These are phyloP conservation scores for Podaxis sp. DNA, from an alignment of 768 basidiomycete species.

Conservation along the genomic window DNA sequence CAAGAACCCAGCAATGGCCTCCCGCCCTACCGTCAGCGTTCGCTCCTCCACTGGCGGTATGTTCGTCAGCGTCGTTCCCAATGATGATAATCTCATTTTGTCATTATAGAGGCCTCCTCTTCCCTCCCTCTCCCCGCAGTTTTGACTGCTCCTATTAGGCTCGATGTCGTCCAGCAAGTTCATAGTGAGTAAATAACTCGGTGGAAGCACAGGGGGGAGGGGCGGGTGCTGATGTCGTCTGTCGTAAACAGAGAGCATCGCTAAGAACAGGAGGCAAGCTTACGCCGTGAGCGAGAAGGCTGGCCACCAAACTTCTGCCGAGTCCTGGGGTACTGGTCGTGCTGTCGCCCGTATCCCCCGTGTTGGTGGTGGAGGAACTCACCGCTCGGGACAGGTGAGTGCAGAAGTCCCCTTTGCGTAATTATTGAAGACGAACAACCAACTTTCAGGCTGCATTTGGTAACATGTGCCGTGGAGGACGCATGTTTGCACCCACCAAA, in stretches of 20 bases:
- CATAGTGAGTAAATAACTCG: constrained; percentile 72
- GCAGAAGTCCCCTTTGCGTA: not conserved
- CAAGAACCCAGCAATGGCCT: constrained; percentile 71
- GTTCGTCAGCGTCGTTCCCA: constrained; percentile 15
- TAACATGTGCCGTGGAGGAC: constrained; percentile 99
- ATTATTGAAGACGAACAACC: constrained; percentile 2
- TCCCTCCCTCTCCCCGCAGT: constrained; percentile 94
- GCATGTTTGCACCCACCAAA: constrained; percentile 99
- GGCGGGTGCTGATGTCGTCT: constrained; percentile 11
- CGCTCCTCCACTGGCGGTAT: constrained; percentile 72
- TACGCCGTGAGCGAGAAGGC: constrained; percentile 97
- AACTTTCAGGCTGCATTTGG: constrained; percentile 86
- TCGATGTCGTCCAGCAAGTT: constrained; percentile 97
- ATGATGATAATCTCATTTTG: constrained; percentile 14
- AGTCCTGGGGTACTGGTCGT: constrained; percentile 99
- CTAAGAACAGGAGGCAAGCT: constrained; percentile 96
- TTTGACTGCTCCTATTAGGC: constrained; percentile 95
- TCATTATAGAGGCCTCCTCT: constrained; percentile 65
- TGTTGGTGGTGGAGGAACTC: constrained; percentile 98
- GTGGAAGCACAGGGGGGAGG: not conserved
- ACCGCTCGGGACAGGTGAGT: constrained; percentile 91
- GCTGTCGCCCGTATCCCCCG: constrained; percentile 99
- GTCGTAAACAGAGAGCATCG: constrained; percentile 74
- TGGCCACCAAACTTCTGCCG: constrained; percentile 97
- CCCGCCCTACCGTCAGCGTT: constrained; percentile 88